Evolutionary conservation across 371 early-diverging fungal species (phyloP).

Genomic region (Nematocida sp.): DNA sequence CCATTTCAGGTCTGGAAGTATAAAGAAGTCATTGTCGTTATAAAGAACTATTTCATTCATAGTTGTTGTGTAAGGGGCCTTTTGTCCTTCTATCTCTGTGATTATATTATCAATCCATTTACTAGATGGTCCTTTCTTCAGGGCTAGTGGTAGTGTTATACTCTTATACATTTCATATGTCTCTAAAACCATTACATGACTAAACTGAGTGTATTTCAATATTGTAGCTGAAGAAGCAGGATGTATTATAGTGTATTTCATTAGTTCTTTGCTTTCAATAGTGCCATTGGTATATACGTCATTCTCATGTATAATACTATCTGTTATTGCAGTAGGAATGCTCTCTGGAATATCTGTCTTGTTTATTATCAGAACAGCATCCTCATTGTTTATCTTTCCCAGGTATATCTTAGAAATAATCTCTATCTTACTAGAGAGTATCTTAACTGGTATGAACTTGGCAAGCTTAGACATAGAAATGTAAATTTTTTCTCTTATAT

Average conservation of each 20-base stretch:
- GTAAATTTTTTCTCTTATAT: too few relatives aligned
- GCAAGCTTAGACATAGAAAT: too few relatives aligned
- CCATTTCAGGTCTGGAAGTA: slow-evolving; percentile 62
- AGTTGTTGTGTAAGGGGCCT: background rate
- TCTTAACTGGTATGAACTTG: background rate
- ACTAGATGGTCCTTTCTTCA: slow-evolving; percentile 6
- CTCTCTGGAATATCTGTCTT: slow-evolving; percentile 3
- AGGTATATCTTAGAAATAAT: slow-evolving; percentile 10
- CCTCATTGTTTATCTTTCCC: slow-evolving; percentile 10
- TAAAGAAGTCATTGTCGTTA: slow-evolving; percentile 48
- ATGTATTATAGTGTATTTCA: slow-evolving; percentile 43
- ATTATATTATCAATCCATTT: slow-evolving; percentile 44
- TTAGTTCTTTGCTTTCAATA: background rate
- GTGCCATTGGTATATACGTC: slow-evolving; percentile 36
- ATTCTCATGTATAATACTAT: slow-evolving; percentile 8
- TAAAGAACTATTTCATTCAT: slow-evolving; percentile 53
- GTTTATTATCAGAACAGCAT: slow-evolving; percentile 25
- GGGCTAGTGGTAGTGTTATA: slow-evolving; percentile 10
- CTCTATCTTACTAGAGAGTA: background rate
- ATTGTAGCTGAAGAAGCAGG: slow-evolving; percentile 21
- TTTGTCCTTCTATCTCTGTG: background rate
- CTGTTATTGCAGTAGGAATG: background rate
- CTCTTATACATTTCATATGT: background rate
- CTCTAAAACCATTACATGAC: slow-evolving; percentile 3
- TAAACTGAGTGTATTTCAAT: slow-evolving; percentile 18